Evolutionary conservation across 345 rosid species (phyloP), one percentile per base, ranked within the genome.

Genomic region (Litchi chinensis): DNA sequence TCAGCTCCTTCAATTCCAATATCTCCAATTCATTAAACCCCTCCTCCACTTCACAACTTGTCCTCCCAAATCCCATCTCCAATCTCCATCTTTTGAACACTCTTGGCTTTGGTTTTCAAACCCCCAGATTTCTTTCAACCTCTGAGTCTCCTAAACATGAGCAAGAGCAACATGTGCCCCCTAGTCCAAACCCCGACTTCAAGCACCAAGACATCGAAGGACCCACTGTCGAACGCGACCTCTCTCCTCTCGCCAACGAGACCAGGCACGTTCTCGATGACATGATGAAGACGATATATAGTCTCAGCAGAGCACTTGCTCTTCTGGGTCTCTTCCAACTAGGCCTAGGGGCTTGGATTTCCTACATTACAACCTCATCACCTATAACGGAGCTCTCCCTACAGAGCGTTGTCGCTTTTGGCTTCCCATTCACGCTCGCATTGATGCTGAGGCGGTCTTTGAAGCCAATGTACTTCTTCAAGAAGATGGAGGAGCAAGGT

Each of bases 121-220:
- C 78, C 26, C 74, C 84, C 66, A 88, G 91, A 82, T 77, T 72
- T 74, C 75, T 85, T 71, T 93, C 97, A 24, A 84, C 85, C 68
- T 76, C 86, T 28, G 82, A 57, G 50, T 48, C 89, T 7, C 24
- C 78, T 40, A 3, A 82, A 4, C 83, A 80, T 63, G 54, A 90
- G n/a, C 62, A 79, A 9, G 67, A 26, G 8, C 77, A 71, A 16
- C 62, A 77, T 16, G 86, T 79, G 32, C 77, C 82, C 54, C 89
- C 89, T 5, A 91, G 86, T 76, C 79, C 87, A 75, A 91, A 85
- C 80, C 85, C 88, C 4, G 83, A 88, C 70, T 89, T 91, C 89
- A 91, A 94, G 87, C 97, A 93, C 87, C 99, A 92, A 74, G 98
- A 96, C 82, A 92, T 96, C 81, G 97, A 93, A 77, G 99, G 98